phyloP scores from a whole-genome alignment of 1,139 yeast genomes.

The Geotrichum carabidarum region DNA sequence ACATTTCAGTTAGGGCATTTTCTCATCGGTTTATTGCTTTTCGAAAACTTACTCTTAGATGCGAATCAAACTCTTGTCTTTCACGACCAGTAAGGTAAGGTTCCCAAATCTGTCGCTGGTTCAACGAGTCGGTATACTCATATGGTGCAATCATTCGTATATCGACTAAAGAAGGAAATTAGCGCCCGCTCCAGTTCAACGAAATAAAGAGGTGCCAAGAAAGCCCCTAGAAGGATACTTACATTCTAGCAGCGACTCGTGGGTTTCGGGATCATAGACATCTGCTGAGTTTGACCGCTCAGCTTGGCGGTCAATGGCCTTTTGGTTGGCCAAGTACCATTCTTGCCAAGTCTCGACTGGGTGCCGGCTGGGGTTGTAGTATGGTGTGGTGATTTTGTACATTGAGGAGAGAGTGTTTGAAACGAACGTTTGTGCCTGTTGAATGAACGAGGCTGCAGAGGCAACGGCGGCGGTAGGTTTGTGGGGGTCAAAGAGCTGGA shows the following conservation, averaged over 20 bases:
- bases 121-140: constrained; percentile 34
- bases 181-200: neutral
- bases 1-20: neutral
- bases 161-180: constrained; percentile 2
- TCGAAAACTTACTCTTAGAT: constrained; percentile 22
- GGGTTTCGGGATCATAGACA: constrained; percentile 11
- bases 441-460: too few species aligned
- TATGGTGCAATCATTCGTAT: constrained; percentile 18
- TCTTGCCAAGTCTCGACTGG: constrained; percentile 37
- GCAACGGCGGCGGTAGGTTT: too few species aligned
- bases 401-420: neutral
- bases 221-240: neutral
- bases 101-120: constrained; percentile 35
- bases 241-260: constrained; percentile 11
- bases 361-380: constrained; percentile 30
- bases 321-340: constrained; percentile 31
- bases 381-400: constrained; percentile 22
- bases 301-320: constrained; percentile 19
- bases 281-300: constrained; percentile 11
- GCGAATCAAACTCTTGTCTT: constrained; percentile 34
- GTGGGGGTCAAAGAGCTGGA: too few species aligned
- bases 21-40: neutral
- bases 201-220: neutral
- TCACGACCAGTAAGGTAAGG: constrained; percentile 36
- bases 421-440: neutral